These are phyloP conservation scores for Colletotrichum lindemuthianum DNA, from an alignment of 2,329 filamentous ascomycete species.

Conservation along the genomic window DNA sequence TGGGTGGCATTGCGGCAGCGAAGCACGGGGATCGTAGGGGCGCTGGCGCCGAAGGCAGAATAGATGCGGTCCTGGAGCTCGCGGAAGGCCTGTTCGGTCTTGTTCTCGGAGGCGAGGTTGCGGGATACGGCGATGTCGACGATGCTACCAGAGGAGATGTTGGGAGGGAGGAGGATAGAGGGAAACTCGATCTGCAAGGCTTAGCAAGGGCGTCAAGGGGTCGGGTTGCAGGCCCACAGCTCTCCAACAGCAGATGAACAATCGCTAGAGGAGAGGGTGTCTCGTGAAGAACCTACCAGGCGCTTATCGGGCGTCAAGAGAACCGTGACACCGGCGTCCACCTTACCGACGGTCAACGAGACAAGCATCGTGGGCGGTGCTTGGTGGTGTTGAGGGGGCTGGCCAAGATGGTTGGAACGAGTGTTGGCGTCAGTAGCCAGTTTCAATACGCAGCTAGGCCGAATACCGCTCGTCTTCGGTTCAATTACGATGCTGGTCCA, in stretches of 20 bases:
- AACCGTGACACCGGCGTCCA: constrained; percentile 97
- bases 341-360: constrained; percentile 98
- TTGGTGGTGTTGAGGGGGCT: constrained; percentile 16
- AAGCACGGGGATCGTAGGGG: constrained; percentile 80
- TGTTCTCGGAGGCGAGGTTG: constrained; percentile 81
- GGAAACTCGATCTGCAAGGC: constrained; percentile 90
- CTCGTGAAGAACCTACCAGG: constrained; percentile 70
- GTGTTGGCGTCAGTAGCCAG: constrained; percentile 12
- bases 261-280: background rate
- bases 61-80: constrained; percentile 90
- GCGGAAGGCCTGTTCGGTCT: constrained; percentile 80
- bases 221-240: background rate
- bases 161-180: constrained; percentile 92
- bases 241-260: constrained; percentile 1
- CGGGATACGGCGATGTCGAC: constrained; percentile 96
- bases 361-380: constrained; percentile 77
- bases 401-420: constrained; percentile 11
- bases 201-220: constrained; percentile 37
- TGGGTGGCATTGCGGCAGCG: constrained; percentile 97
- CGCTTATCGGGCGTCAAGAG: constrained; percentile 97
- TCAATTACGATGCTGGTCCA: background rate
- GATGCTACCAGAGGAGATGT: constrained; percentile 95
- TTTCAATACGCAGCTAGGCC: background rate
- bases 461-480: background rate
- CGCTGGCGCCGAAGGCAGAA: constrained; percentile 82